A percentile compares a stretch with the other conserved stretches of the same genome.
Conservation (phyloP, 257 asterid genomes). For the Solanum boliviense region DNA sequence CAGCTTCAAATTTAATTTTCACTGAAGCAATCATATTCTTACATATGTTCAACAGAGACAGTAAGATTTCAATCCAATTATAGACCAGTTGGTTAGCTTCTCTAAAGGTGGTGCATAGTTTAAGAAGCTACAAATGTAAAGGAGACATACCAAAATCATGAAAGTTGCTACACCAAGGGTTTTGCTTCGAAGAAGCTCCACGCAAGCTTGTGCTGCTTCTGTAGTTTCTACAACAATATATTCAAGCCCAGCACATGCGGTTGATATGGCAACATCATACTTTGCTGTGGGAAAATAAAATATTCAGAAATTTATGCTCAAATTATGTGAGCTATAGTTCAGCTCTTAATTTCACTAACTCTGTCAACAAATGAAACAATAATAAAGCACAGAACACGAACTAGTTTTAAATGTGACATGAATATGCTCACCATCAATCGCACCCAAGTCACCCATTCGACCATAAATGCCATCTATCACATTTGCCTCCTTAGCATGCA, state of each 20-base stretch:
- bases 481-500: conserved; percentile 74
- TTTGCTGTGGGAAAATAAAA: conserved; percentile 45
- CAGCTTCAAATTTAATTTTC: not conserved
- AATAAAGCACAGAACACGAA: not conserved
- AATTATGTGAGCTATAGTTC: not conserved
- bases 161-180: conserved; percentile 95
- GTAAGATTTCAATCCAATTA: not conserved
- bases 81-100: not conserved
- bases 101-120: not conserved
- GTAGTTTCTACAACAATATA: conserved; percentile 90
- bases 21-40: not conserved
- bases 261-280: conserved; percentile 87
- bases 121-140: not conserved
- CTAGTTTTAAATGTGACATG: not conserved
- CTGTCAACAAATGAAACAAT: not conserved
- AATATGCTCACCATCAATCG: conserved; percentile 67
- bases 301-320: not conserved
- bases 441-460: conserved; percentile 95
- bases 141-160: conserved; percentile 72
- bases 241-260: conserved; percentile 91
- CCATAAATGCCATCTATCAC: conserved; percentile 82
- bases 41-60: not conserved
- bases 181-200: conserved; percentile 72
- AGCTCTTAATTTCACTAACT: not conserved
- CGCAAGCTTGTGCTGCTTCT: conserved; percentile 77